Conservation (phyloP, 805 yeast genomes). For the Kodamaea kakaduensis region DNA sequence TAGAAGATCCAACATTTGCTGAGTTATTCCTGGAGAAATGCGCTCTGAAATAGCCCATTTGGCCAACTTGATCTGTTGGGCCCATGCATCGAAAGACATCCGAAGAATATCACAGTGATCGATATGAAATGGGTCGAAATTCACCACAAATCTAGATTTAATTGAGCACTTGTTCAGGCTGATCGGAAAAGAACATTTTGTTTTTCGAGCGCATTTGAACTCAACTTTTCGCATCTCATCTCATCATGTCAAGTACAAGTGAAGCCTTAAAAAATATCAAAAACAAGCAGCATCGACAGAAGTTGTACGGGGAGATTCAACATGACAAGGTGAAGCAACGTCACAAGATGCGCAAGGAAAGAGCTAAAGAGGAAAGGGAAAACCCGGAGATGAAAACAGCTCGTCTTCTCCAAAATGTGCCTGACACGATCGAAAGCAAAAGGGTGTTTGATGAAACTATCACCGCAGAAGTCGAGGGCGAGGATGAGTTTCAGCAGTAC, state of each 20-base stretch:
- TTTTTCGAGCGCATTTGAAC: background rate
- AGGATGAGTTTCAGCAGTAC: slow-evolving; percentile 60
- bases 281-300: slow-evolving; percentile 78
- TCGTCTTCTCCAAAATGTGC: slow-evolving; percentile 72
- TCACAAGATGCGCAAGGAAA: slow-evolving; percentile 70
- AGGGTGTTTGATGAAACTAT: slow-evolving; percentile 87
- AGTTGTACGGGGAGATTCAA: slow-evolving; percentile 67
- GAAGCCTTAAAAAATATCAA: slow-evolving; percentile 45
- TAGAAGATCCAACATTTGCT: slow-evolving; percentile 17
- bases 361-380: slow-evolving; percentile 82
- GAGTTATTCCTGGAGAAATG: slow-evolving; percentile 18
- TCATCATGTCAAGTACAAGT: slow-evolving; percentile 17
- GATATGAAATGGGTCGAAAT: no score
- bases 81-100: no score
- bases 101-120: no score
- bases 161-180: no score
- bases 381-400: slow-evolving; percentile 81
- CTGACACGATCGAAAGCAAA: slow-evolving; percentile 79
- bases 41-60: slow-evolving; percentile 21
- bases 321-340: slow-evolving; percentile 72
- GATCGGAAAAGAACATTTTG: background rate
- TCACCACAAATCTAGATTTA: no score
- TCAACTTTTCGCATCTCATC: slow-evolving; percentile 7
- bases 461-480: slow-evolving; percentile 52
- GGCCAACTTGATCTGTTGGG: slow-evolving; percentile 1